Conservation (phyloP, 306 rosid species). For the Prosopis cineraria region DNA sequence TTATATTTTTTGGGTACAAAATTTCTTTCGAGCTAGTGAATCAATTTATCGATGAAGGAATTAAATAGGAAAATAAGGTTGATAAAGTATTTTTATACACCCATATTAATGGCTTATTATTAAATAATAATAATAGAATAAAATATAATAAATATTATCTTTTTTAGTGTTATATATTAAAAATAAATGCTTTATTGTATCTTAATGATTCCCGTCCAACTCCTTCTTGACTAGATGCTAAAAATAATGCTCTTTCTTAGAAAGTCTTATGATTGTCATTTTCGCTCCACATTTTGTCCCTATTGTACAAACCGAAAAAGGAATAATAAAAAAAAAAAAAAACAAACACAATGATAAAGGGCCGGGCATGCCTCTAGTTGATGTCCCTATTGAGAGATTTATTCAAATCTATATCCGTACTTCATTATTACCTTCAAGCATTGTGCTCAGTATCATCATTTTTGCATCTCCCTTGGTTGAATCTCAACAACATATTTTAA, state of each 20-base stretch:
- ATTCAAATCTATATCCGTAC: neutral
- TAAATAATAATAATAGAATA: no score
- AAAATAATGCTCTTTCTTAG: neutral
- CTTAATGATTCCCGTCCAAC: no score
- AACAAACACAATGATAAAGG: slow-evolving; percentile 38
- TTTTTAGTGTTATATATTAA: no score
- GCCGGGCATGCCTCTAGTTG: slow-evolving; percentile 15
- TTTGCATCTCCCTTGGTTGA: neutral
- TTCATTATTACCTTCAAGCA: slow-evolving; percentile 27
- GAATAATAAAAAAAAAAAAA: neutral
- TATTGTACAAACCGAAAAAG: neutral
- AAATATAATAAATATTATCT: no score
- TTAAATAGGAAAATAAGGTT: no score
- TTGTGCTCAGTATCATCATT: slow-evolving; percentile 42
- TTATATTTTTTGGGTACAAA: no score
- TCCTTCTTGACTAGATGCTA: no score
- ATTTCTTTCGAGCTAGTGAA: no score
- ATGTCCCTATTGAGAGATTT: neutral
- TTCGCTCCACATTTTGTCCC: neutral
- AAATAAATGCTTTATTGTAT: no score
- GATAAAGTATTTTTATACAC: no score
- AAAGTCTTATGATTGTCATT: slow-evolving; percentile 9
- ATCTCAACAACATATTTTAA: neutral
- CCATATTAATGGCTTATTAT: no score
- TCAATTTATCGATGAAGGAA: no score